A percentile compares a stretch with the other conserved stretches of the same genome.
phyloP scores from a whole-genome alignment of 2,329 filamentous ascomycete species.

The Diplodia scrobiculata region DNA sequence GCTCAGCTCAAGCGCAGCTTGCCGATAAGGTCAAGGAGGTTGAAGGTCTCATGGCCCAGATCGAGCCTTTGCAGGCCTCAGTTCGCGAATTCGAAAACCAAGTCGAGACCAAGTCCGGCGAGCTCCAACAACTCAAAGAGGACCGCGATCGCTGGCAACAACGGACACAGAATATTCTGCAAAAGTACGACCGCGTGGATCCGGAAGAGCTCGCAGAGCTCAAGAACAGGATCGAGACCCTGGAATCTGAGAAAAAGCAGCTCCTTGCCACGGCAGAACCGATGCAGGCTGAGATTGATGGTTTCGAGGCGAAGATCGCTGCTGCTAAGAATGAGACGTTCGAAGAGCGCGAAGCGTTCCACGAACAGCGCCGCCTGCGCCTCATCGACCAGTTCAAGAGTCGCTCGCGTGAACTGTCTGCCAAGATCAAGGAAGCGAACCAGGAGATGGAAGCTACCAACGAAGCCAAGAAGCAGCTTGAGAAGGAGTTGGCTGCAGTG shows the following conservation, averaged over 20 bases:
- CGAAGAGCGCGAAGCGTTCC: conserved; percentile 48
- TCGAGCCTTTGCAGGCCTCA: conserved; percentile 79
- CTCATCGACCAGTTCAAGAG: conserved; percentile 57
- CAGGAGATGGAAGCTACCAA: conserved; percentile 51
- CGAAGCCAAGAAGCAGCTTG: conserved; percentile 44
- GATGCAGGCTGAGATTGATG: conserved; percentile 55
- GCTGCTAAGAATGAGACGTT: conserved; percentile 42
- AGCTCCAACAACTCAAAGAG: conserved; percentile 83
- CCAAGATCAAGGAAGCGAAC: conserved; percentile 60
- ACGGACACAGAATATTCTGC: conserved; percentile 90
- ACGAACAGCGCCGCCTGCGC: conserved; percentile 53
- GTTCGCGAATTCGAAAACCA: conserved; percentile 82
- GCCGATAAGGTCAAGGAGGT: conserved; percentile 73
- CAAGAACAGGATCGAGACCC: conserved; percentile 69
- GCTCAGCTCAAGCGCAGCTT: conserved; percentile 74
- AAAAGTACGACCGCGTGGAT: conserved; percentile 93
- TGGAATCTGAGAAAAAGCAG: conserved; percentile 56
- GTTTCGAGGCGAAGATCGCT: conserved; percentile 52
- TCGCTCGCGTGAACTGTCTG: conserved; percentile 64
- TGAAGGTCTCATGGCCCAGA: conserved; percentile 70
- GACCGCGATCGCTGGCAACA: conserved; percentile 96
- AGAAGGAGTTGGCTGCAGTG: conserved; percentile 34
- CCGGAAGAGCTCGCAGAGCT: conserved; percentile 89
- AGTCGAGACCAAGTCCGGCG: conserved; percentile 77
- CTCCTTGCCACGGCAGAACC: conserved; percentile 56